phyloP scores from a whole-genome alignment of 345 rosid genomes.

The Euphorbia pulcherrima region DNA sequence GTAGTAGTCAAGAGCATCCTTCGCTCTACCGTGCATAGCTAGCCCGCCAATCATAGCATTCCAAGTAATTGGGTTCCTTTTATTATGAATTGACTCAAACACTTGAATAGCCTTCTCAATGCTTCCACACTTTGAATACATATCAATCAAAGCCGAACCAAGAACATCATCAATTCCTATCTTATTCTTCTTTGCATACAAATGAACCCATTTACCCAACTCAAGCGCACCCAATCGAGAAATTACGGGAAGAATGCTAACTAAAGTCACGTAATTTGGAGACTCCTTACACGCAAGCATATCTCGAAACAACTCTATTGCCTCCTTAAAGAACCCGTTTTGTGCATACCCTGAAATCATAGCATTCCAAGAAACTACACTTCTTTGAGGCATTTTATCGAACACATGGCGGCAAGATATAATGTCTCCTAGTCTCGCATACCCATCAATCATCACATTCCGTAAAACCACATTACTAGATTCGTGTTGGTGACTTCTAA shows the following conservation, averaged over 20 bases:
- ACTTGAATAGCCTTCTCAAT: slow-evolving; percentile 48
- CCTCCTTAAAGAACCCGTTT: slow-evolving; percentile 35
- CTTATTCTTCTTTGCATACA: slow-evolving; percentile 41
- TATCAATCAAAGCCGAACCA: slow-evolving; percentile 50
- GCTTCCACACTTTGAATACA: slow-evolving; percentile 61
- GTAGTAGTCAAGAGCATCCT: slow-evolving; percentile 41
- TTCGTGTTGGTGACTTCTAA: slow-evolving; percentile 24
- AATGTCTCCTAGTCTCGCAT: slow-evolving; percentile 47
- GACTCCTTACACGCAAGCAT: slow-evolving; percentile 40
- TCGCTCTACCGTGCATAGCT: slow-evolving; percentile 50
- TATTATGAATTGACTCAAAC: slow-evolving; percentile 40
- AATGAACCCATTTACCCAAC: slow-evolving; percentile 53
- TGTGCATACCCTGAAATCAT: slow-evolving; percentile 56
- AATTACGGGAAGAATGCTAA: slow-evolving; percentile 52
- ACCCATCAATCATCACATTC: slow-evolving; percentile 74
- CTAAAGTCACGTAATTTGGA: slow-evolving; percentile 50
- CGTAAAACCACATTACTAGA: slow-evolving; percentile 41
- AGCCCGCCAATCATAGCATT: slow-evolving; percentile 52
- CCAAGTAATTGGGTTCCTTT: slow-evolving; percentile 50
- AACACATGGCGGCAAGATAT: slow-evolving; percentile 29
- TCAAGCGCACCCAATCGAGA: slow-evolving; percentile 49
- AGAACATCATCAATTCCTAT: slow-evolving; percentile 42
- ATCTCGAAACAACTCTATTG: slow-evolving; percentile 41
- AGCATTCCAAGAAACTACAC: slow-evolving; percentile 55
- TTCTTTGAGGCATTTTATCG: slow-evolving; percentile 24